Percentiles rank a stretch among this genome's conserved stretches.
phyloP scores from a whole-genome alignment of 805 yeast species.

The Cyberlindnera petersonii region DNA sequence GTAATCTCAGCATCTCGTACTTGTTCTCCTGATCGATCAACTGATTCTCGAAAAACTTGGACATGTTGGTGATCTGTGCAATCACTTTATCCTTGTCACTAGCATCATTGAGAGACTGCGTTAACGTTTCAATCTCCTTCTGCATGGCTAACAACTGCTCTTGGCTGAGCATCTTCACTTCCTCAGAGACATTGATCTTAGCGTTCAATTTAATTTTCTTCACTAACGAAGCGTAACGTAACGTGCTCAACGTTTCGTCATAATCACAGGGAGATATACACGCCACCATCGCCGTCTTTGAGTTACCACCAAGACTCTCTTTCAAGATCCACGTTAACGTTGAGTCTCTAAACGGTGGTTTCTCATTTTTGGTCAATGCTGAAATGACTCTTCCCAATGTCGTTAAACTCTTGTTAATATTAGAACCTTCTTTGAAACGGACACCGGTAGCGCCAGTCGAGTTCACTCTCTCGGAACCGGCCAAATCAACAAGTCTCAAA shows the following conservation, averaged over 20 bases:
- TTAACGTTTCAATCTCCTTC: conserved; percentile 19
- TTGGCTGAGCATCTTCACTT: conserved; percentile 10
- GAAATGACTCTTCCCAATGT: conserved; percentile 70
- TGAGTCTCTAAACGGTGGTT: conserved; percentile 54
- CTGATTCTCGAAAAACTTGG: conserved; percentile 27
- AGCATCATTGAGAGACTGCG: conserved; percentile 17
- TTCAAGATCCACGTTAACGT: conserved; percentile 68
- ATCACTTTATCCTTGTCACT: conserved; percentile 23
- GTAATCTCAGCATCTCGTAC: conserved; percentile 18
- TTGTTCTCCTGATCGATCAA: conserved; percentile 28
- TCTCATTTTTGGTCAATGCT: conserved; percentile 39
- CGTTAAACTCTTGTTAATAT: conserved; percentile 73
- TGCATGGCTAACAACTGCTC: conserved; percentile 18
- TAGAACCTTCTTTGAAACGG: conserved; percentile 68
- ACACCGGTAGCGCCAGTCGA: conserved; percentile 59
- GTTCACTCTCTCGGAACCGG: conserved; percentile 73
- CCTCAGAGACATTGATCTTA: conserved; percentile 35
- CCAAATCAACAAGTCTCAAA: conserved; percentile 71
- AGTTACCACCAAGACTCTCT: conserved; percentile 77
- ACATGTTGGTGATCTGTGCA: conserved; percentile 22
- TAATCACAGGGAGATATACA: conserved; percentile 78
- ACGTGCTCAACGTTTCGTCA: conserved; percentile 72
- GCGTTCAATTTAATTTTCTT: conserved; percentile 66
- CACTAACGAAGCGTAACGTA: conserved; percentile 75
- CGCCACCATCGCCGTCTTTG: conserved; percentile 86